Evolutionary conservation across 257 asterid species (phyloP).

Genomic region (Phtheirospermum japonicum): DNA sequence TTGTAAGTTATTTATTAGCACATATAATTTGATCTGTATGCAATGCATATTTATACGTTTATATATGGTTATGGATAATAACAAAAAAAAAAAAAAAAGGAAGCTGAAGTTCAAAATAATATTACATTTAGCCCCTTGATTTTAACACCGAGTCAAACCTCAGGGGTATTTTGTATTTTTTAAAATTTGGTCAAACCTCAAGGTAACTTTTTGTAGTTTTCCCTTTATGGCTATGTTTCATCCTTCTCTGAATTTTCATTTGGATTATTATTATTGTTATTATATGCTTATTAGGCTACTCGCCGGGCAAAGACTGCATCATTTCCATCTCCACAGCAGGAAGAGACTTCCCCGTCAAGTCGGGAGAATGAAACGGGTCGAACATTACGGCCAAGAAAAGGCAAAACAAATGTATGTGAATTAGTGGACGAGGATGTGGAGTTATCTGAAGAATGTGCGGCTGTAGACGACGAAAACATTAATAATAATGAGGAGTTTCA

Average conservation of each 20-base stretch:
- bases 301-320: constrained; percentile 51
- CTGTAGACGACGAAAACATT: constrained; percentile 35
- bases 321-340: constrained; percentile 43
- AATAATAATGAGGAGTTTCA: constrained; percentile 38
- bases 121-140: too few species aligned
- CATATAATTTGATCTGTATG: not conserved
- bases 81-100: too few species aligned
- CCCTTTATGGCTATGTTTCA: not conserved
- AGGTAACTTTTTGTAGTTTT: not conserved
- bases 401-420: constrained; percentile 25
- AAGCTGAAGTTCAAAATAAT: too few species aligned
- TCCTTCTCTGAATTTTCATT: constrained; percentile 14
- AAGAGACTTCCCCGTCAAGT: not conserved
- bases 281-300: constrained; percentile 40
- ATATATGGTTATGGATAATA: too few species aligned
- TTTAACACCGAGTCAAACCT: too few species aligned
- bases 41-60: not conserved
- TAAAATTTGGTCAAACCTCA: too few species aligned
- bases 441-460: constrained; percentile 35
- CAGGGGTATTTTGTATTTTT: too few species aligned
- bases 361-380: constrained; percentile 28
- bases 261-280: not conserved
- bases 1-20: constrained; percentile 32
- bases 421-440: constrained; percentile 49
- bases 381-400: constrained; percentile 45